A percentile compares a stretch with the other conserved stretches of the same genome.
Conservation (phyloP, 345 rosid genomes). For the Salix caprea region DNA sequence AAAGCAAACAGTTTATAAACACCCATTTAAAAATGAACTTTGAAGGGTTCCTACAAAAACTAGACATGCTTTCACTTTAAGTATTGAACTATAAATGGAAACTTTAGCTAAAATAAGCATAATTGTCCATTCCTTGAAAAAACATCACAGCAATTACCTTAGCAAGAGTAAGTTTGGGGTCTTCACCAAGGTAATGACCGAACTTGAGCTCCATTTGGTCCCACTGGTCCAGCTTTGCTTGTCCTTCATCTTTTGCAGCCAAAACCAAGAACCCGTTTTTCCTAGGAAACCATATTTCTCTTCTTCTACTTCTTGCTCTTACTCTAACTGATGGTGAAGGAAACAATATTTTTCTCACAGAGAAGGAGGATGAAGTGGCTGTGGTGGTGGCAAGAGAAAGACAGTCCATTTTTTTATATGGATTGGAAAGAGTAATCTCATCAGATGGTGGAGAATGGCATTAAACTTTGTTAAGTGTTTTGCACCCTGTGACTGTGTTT, state of each 20-base stretch:
- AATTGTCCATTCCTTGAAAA: no score
- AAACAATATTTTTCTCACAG: constrained; percentile 17
- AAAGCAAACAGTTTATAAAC: neutral
- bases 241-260: constrained; percentile 51
- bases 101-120: no score
- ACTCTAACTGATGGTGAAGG: constrained; percentile 15
- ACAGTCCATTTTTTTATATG: constrained; percentile 45
- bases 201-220: constrained; percentile 94
- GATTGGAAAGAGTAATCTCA: constrained; percentile 5
- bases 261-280: no score
- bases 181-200: constrained; percentile 80
- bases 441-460: constrained; percentile 11
- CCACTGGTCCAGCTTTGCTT: constrained; percentile 52
- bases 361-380: constrained; percentile 16
- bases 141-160: constrained; percentile 40
- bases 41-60: no score
- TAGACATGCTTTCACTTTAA: no score
- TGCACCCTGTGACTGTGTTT: neutral
- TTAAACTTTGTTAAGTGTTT: neutral
- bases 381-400: constrained; percentile 39
- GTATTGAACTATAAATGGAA: neutral
- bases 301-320: constrained; percentile 16
- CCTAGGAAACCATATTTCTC: constrained; percentile 1
- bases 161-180: constrained; percentile 87
- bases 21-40: no score